Evolutionary conservation across 179 eudicot genomes (phyloP), one percentile per base, ranked within the genome.

Genomic region (Amaranthus tricolor): DNA sequence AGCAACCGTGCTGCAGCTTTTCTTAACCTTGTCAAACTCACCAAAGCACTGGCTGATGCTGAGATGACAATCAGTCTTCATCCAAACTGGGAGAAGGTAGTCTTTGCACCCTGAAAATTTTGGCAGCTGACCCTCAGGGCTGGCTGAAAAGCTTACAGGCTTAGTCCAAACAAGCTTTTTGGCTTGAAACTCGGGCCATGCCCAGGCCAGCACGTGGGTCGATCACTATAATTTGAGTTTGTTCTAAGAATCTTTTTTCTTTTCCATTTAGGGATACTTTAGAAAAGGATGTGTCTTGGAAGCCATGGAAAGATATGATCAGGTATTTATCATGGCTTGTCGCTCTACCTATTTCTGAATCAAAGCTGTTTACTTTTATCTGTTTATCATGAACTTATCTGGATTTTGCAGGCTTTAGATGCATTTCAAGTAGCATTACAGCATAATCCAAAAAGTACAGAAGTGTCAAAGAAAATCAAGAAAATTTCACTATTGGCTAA

Each of bases 1-100:
- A 94, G 98, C 88, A 94, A 94, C 72, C 98, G 98, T 76, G 97
- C 98, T 85, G 99, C 97, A 24, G 99, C 99, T 47, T 95, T 95
- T 87, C 86, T 95, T 73, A 85, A 95, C 83, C 82, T 95, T 78
- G 91, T 86, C 45, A 93, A 95, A 76, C 99, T 95, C 77, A 91
- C 80, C 73, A 95, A 91, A 86, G 97, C 99, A 71, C 94, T 95
- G 72, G 87, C 86, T 74, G 99, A 95, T 88, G 99, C 99, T 63
- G 99, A 93, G 80, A 88, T 86, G 75, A 89, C 99, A 48, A 89
- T 95, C 78, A 80, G 82, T 76, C 84, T 95, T 74, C 91, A 84
- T 74, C 97, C 98, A 67, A 77, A 83, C 20, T 95, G 99, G 99
- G 98, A 95, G 79, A 95, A 95, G 99, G 99, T 95, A 84, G 15